Conservation (phyloP, 2,329 filamentous ascomycete genomes). For the Myrmaecium sp. region DNA sequence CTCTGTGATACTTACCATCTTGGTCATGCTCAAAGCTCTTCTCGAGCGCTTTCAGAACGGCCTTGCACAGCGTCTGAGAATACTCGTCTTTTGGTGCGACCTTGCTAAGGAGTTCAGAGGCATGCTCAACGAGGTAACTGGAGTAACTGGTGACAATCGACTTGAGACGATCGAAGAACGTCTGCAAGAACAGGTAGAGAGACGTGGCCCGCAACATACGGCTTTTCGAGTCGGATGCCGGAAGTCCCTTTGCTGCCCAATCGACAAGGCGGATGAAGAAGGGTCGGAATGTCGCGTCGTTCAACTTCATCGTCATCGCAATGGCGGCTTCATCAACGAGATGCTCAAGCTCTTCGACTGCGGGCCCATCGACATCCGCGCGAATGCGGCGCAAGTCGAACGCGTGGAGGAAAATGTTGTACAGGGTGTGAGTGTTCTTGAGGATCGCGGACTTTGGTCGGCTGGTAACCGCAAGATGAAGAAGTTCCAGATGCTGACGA, state of each 20-base stretch:
- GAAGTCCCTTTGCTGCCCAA: conserved; percentile 48
- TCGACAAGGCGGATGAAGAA: conserved; percentile 78
- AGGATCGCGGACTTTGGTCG: conserved; percentile 64
- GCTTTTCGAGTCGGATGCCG: conserved; percentile 44
- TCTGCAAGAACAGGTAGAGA: conserved; percentile 63
- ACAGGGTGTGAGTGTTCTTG: conserved; percentile 56
- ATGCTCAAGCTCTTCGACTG: conserved; percentile 44
- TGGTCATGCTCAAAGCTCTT: conserved; percentile 77
- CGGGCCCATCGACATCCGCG: conserved; percentile 26
- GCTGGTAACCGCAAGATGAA: conserved; percentile 56
- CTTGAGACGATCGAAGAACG: conserved; percentile 74
- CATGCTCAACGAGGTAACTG: conserved; percentile 64
- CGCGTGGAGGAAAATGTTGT: conserved; percentile 37
- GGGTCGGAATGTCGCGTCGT: conserved; percentile 82
- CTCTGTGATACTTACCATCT: conserved; percentile 38
- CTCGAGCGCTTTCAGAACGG: conserved; percentile 53
- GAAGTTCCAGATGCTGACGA: conserved; percentile 50
- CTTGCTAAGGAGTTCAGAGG: conserved; percentile 41
- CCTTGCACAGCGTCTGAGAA: conserved; percentile 47
- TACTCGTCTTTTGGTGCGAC: conserved; percentile 22
- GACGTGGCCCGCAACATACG: conserved; percentile 50
- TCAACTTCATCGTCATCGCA: conserved; percentile 91
- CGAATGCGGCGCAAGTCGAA: conserved; percentile 48
- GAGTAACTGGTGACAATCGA: conserved; percentile 90
- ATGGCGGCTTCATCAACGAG: conserved; percentile 54